Evolutionary conservation across 768 basidiomycete genomes (phyloP), one percentile per base, ranked within the genome.

Genomic region (Lactarius tabidus): DNA sequence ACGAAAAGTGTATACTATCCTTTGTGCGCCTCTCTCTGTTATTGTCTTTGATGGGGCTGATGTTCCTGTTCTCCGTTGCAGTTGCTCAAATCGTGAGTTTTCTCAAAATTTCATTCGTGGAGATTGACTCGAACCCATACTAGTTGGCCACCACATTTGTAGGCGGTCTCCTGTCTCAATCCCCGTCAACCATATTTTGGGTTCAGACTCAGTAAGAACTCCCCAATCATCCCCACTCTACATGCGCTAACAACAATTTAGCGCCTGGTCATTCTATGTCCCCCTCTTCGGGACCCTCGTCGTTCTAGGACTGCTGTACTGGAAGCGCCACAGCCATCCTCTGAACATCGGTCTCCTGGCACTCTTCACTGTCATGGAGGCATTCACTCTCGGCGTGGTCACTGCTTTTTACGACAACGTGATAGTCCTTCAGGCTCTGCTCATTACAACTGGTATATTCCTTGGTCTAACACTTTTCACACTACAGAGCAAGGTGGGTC

Each of bases 361-460:
- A 23, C 80, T 89, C 2, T 99, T 98, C 77, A 99, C 97, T 10
- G 72, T 91, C 28, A 81, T 96, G 80, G 97, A 99, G 76, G 89
- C 93, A 6, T 87, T 93, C 74, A 88, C 93, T 14, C 80, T 99
- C 56, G 97, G 97, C n/a, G 79, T 92, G 9, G 85, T 89, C 36
- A 83, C 91, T 29, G 90, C 88, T 0, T 92, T 88, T 76, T 87
- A 84, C 72, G 84, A 91, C 71, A 86, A 82, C 63, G 70, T 75
- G 23, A 79, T 95, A 62, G 89, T 98, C 29, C 76, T 98, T 41
- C 93, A 97, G 75, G 96, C 96, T 1, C 74, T 98, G 84, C 76
- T 96, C 59, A 93, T 98, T 71, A 97, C 95, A 0, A 78, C 91
- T 3, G 94, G 94, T 17, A 88, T 98, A 53, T 98, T 99, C 83